Evolutionary conservation across 305 asterid genomes (phyloP), one percentile per base, ranked within the genome.

Genomic region (Nicotiana rustica): DNA sequence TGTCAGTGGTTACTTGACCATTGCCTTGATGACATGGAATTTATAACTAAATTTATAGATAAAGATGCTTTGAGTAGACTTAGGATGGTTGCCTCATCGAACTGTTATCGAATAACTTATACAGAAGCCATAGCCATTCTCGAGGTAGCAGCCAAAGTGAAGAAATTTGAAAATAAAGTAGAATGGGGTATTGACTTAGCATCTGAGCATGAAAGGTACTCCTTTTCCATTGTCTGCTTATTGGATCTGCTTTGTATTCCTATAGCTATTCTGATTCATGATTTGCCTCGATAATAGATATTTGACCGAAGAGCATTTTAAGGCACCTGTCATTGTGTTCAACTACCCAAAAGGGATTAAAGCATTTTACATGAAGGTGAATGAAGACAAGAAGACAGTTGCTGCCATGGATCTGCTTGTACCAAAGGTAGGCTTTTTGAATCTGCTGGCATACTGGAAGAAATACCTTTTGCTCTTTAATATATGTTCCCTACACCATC

Each of bases 381-480:
- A 96, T 69, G 97, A 92, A 77, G 99, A 96, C 87, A 84, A 92
- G 25, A 91, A 89, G 91, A 96, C 98, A 67, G 98, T 96, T 86
- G 99, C 99, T 71, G 99, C 99, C 33, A 96, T 96, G 99, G 99
- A 96, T 85, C 97, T 95, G 82, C 99, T 96, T 81, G 99, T 96
- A 77, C 99, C 99, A 12, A 96, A 93, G 97, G 99, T 93, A 76
- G 41, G 65, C 56, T 44, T 67, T 47, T 69, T 78, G 10, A 19
- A 61, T 61, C 8, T 44, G 38, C 61, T 71, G 31, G 44, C 60
- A 18, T 77, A 33, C 21, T 66, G 69, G 19, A 21, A 60, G 62
- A 75, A 25, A 14, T 75, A 25, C 65, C 64, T n/a, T 75, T 25
- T 75, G 6, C 41, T 49, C 64, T 73, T 52, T 6, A 75, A 73